Evolutionary conservation across 78 protist genomes (phyloP).

Genomic region (Protostelium mycophagum): DNA sequence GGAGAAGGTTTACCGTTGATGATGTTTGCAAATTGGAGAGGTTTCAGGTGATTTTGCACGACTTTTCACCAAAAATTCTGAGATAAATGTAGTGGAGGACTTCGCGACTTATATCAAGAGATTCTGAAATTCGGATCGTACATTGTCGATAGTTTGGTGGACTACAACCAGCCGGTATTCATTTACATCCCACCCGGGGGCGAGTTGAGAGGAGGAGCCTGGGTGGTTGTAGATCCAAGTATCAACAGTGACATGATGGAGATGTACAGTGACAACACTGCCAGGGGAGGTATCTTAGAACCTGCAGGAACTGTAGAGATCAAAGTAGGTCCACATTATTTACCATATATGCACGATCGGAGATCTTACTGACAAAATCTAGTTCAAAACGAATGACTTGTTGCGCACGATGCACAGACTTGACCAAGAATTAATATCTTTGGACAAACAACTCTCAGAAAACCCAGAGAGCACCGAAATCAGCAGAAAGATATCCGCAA

Average conservation of each 20-base stretch:
- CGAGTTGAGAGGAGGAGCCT: conserved; percentile 96
- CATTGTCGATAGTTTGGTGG: conserved; percentile 91
- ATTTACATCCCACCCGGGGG: conserved; percentile 93
- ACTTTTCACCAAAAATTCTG: conserved; percentile 95
- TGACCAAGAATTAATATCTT: conserved; percentile 35
- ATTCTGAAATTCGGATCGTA: conserved; percentile 94
- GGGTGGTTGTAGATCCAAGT: conserved; percentile 96
- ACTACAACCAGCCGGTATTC: conserved; percentile 87
- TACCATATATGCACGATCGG: background rate
- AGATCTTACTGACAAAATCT: conserved; percentile 15
- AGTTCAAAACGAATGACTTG: conserved; percentile 66
- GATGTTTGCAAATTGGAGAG: conserved; percentile 97
- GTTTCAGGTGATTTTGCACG: conserved; percentile 90
- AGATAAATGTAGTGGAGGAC: conserved; percentile 98
- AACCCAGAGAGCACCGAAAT: conserved; percentile 8
- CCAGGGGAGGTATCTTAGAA: conserved; percentile 95
- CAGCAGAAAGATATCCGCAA: conserved; percentile 6
- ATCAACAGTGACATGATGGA: conserved; percentile 91
- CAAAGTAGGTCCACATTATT: too few species aligned
- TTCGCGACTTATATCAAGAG: conserved; percentile 97
- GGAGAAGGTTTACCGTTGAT: conserved; percentile 89
- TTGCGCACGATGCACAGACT: conserved; percentile 72
- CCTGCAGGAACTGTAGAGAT: conserved; percentile 89
- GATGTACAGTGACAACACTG: conserved; percentile 84
- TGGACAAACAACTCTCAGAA: conserved; percentile 11